These are phyloP conservation scores for Phytophthora nicotianae DNA, from an alignment of 352 stramenopile species.

Conservation along the genomic window DNA sequence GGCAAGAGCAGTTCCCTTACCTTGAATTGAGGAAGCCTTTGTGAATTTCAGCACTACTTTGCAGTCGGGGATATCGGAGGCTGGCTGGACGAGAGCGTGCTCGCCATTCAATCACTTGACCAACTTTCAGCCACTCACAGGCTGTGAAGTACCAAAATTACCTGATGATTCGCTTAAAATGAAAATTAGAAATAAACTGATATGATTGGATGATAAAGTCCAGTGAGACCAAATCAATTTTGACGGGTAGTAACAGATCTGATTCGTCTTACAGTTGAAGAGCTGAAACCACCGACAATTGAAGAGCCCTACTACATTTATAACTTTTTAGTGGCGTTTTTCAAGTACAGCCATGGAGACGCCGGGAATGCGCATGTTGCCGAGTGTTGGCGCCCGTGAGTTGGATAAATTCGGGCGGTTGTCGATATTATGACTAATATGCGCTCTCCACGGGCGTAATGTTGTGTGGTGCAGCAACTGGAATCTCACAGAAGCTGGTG, in stretches of 20 bases:
- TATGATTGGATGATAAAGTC: conserved; percentile 38
- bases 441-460: background rate
- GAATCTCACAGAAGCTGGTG: conserved; percentile 40
- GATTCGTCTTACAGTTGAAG: too few species aligned
- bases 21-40: conserved; percentile 88
- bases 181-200: background rate
- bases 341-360: conserved; percentile 45
- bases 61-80: conserved; percentile 15
- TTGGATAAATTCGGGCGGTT: conserved; percentile 4
- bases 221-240: background rate
- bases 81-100: conserved; percentile 24
- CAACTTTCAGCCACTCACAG: conserved; percentile 36
- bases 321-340: too few species aligned
- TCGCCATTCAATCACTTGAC: conserved; percentile 70
- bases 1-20: conserved; percentile 43
- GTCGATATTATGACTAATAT: background rate
- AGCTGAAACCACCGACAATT: too few species aligned
- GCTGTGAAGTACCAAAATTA: background rate
- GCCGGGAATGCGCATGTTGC: conserved; percentile 39
- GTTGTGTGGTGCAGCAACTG: conserved; percentile 12
- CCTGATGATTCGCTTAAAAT: conserved; percentile 20
- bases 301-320: too few species aligned
- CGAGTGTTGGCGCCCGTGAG: conserved; percentile 24
- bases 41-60: conserved; percentile 86
- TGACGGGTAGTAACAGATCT: too few species aligned